Base-by-base conservation (phyloP, 2,329 filamentous ascomycete species). In the Ceratocystis ficicola region DNA sequence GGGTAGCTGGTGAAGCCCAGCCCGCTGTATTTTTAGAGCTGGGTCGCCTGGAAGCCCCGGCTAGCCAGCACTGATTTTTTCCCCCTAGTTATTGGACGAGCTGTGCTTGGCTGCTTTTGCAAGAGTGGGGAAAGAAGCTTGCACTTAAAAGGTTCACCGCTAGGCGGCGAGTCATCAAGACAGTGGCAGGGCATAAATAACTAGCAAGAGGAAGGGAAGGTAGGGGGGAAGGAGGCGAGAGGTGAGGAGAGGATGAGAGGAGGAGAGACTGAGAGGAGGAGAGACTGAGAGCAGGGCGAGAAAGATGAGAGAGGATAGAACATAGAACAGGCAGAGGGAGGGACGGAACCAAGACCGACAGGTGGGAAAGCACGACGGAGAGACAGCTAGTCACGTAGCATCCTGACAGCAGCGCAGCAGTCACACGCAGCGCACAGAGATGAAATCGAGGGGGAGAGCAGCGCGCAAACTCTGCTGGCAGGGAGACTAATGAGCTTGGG, bases 181-280 rank as follows among this genome's bases (percentile, higher is more conserved):
- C 30, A 44, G 59, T 44, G 30, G 59, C 36, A 36, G 59, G 59
- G 59, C 30, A 61, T 61, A 36, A n/a, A 59, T 61, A 41, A 44
- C 8, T 17, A 61, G 59, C 20, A 36, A 3, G 3, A 20, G 30
- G 15, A 20, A 32, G 17, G 30, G 55, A 15, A 30, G 36, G 57
- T 3, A 32, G 10, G 15, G 57, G 32, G 2, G 28, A 41, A 6
- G 57, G 32, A 17, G 32, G 12, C 1, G 7, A 32, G 36, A 25
- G 22, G 22, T 3, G 55, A 50, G 46, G n/a, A 48, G 44, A 48
- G 44, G n/a, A 32, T 6, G n/a, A 22, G 20, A 52, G 48, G 5
- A 17, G 22, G 12, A 2, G 20, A 55, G 22, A 25, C 1, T 25
- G 22, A 25, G 22, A 25, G 22, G 22, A 25, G 2, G n/a, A n/a